phyloP scores from a whole-genome alignment of 176 grass and related monocot genomes.

The sorghum (Sorghum bicolor) region Sorghum_bicolor_NCBIv3 NC_012871.2:77328001-77328500 shows the following conservation, averaged over 20 bases:
- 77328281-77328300: background rate
- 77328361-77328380: background rate
- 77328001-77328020: constrained; percentile 31
- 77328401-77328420: constrained; percentile 66
- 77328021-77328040: constrained; percentile 42
- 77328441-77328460: constrained; percentile 93
- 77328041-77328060: constrained; percentile 79
- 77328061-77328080: constrained; percentile 70
- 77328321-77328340: constrained; percentile 15
- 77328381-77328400: constrained; percentile 31
- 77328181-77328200: constrained; percentile 10
- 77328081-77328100: constrained; percentile 62
- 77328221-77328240: constrained; percentile 13
- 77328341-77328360: constrained; percentile 5
- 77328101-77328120: background rate
- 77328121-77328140: constrained; percentile 38
- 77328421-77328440: constrained; percentile 92
- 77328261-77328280: constrained; percentile 21
- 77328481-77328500: constrained; percentile 34
- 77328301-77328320: constrained; percentile 24
- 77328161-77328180: constrained; percentile 16
- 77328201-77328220: constrained; percentile 20
- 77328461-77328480: constrained; percentile 77
- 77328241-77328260: constrained; percentile 36
- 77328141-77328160: constrained; percentile 35